These are phyloP conservation scores for Phytophthora cactorum DNA, from an alignment of 352 stramenopile genomes.

Conservation along the genomic window DNA sequence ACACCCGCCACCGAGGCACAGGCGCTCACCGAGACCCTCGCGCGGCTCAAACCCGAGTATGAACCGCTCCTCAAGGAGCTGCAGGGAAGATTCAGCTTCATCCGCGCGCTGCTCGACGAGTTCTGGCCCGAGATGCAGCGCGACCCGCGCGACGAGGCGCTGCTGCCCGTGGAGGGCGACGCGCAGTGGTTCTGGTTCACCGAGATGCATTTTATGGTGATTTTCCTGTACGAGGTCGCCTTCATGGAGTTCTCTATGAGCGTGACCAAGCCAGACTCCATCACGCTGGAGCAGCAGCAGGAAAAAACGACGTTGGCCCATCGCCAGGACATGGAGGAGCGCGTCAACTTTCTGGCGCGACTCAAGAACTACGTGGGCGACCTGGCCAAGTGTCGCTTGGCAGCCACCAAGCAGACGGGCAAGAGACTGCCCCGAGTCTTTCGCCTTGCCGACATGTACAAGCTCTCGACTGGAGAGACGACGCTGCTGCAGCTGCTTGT, in stretches of 20 bases:
- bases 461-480: slow-evolving; percentile 72
- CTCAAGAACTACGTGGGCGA: slow-evolving; percentile 71
- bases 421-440: slow-evolving; percentile 67
- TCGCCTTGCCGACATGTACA: slow-evolving; percentile 79
- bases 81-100: slow-evolving; percentile 53
- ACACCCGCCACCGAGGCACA: not conserved
- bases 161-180: slow-evolving; percentile 52
- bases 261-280: slow-evolving; percentile 80
- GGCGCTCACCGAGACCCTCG: slow-evolving; percentile 5
- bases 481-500: slow-evolving; percentile 85
- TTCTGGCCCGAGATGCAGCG: slow-evolving; percentile 73
- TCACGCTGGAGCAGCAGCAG: slow-evolving; percentile 40
- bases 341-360: slow-evolving; percentile 67
- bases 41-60: slow-evolving; percentile 35
- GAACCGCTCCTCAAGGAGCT: slow-evolving; percentile 34
- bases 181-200: slow-evolving; percentile 85
- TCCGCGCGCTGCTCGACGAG: slow-evolving; percentile 72
- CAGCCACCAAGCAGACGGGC: slow-evolving; percentile 43
- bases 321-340: slow-evolving; percentile 80
- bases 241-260: slow-evolving; percentile 89
- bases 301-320: slow-evolving; percentile 68
- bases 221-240: slow-evolving; percentile 86
- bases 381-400: slow-evolving; percentile 58
- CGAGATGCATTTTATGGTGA: slow-evolving; percentile 81
- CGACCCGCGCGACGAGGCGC: slow-evolving; percentile 44